Percentiles rank a stretch among this genome's conserved stretches.
These are phyloP conservation scores for Myrmaecium sp. DNA, from an alignment of 2,329 filamentous ascomycete species.

Conservation along the genomic window DNA sequence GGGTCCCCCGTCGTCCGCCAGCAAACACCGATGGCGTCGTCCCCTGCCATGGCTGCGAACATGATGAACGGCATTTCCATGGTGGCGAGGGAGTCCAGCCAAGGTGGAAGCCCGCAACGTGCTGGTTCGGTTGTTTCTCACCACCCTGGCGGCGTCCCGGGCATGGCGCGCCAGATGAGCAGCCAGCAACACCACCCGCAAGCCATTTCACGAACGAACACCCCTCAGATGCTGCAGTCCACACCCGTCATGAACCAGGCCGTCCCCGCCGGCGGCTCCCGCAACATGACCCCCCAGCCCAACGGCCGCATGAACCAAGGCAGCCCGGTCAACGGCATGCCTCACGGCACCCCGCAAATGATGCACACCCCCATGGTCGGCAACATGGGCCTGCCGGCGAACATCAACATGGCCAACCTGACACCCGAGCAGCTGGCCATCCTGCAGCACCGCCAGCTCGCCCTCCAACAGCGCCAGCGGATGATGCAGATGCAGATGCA, in stretches of 20 bases:
- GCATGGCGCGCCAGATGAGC: constrained; percentile 21
- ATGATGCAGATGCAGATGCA: constrained; percentile 13
- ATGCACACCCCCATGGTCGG: constrained; percentile 10
- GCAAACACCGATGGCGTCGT: constrained; percentile 29
- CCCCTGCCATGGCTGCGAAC: constrained; percentile 22
- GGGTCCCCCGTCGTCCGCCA: constrained; percentile 44
- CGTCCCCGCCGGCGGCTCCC: constrained; percentile 12
- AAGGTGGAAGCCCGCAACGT: constrained; percentile 20
- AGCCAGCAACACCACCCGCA: constrained; percentile 18
- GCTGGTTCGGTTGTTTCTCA: constrained; percentile 22
- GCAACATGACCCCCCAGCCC: constrained; percentile 23
- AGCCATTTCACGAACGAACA: constrained; percentile 19
- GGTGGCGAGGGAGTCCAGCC: constrained; percentile 20
- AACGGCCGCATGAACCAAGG: constrained; percentile 18
- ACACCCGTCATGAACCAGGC: constrained; percentile 21
- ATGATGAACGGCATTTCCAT: constrained; percentile 28
- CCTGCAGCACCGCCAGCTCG: no score
- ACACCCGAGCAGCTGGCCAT: constrained; percentile 2
- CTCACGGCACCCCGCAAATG: constrained; percentile 20
- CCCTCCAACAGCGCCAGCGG: no score
- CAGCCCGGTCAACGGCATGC: constrained; percentile 17
- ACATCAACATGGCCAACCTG: constrained; percentile 2
- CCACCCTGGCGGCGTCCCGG: constrained; percentile 9
- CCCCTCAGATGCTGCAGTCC: constrained; percentile 20
- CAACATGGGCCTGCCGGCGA: constrained; percentile 1